Percentiles rank a stretch among this genome's conserved stretches.
These are phyloP conservation scores for Leavenworthia alabamica DNA, from an alignment of 345 rosid genomes.

Conservation along the genomic window DNA sequence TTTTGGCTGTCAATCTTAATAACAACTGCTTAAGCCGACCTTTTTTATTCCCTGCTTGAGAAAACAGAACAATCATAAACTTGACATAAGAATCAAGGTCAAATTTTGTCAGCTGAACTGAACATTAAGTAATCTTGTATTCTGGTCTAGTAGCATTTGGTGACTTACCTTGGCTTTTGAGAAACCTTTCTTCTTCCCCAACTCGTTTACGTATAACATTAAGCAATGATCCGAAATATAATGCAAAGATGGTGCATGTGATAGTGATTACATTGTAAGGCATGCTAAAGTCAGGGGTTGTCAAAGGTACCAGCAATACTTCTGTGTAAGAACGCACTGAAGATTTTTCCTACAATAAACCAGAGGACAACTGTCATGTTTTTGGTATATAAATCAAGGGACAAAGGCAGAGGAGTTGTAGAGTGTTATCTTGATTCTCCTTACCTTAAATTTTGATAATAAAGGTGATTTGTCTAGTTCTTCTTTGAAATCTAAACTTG, in stretches of 20 bases:
- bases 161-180: slow-evolving; percentile 53
- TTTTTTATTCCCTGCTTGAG: slow-evolving; percentile 42
- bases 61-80: slow-evolving; percentile 21
- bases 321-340: slow-evolving; percentile 73
- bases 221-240: slow-evolving; percentile 84
- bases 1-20: slow-evolving; percentile 46
- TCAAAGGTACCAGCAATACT: slow-evolving; percentile 82
- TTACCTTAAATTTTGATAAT: slow-evolving; percentile 63
- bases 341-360: slow-evolving; percentile 47
- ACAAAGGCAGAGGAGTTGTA: neutral
- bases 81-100: neutral
- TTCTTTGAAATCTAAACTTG: slow-evolving; percentile 42
- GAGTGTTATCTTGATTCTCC: neutral
- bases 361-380: no score
- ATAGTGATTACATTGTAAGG: slow-evolving; percentile 96
- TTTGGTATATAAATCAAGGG: neutral
- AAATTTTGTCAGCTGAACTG: neutral
- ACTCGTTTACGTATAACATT: slow-evolving; percentile 69
- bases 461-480: slow-evolving; percentile 40
- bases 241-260: slow-evolving; percentile 83
- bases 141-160: neutral
- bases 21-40: slow-evolving; percentile 39
- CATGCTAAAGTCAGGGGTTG: slow-evolving; percentile 99
- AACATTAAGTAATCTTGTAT: neutral
- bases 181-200: slow-evolving; percentile 76